Conservation (phyloP, 23 red algal genomes). For the Gracilaria domingensis region DNA sequence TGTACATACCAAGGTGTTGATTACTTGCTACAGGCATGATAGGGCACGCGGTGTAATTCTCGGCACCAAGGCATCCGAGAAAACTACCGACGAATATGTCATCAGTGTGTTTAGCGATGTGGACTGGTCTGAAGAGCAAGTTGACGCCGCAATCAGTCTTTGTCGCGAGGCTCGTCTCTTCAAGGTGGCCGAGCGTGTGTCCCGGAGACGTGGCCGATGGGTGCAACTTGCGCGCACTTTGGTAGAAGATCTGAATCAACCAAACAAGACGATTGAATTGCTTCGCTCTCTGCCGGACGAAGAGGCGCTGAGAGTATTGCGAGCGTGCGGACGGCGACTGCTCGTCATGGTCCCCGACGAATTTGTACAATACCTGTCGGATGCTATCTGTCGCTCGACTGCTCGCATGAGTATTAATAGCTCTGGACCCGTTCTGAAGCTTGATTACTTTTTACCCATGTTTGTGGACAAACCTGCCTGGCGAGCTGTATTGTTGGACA, state of each 20-base stretch:
- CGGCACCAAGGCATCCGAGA: constrained; percentile 51
- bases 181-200: constrained; percentile 70
- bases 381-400: constrained; percentile 48
- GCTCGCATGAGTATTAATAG: constrained; percentile 16
- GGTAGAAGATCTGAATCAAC: constrained; percentile 65
- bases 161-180: constrained; percentile 73
- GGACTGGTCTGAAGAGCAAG: constrained; percentile 72
- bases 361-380: constrained; percentile 67
- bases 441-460: constrained; percentile 54
- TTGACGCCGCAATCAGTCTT: constrained; percentile 67
- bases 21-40: constrained; percentile 91
- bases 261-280: constrained; percentile 40
- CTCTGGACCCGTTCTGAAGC: constrained; percentile 39
- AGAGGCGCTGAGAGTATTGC: constrained; percentile 61
- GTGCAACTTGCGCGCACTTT: constrained; percentile 66
- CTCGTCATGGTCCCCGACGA: constrained; percentile 36
- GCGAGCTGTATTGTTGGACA: constrained; percentile 65
- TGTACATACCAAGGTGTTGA: constrained; percentile 82
- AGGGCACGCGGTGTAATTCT: constrained; percentile 65
- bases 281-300: constrained; percentile 66
- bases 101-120: constrained; percentile 75
- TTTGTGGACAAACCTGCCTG: constrained; percentile 65
- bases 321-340: constrained; percentile 56
- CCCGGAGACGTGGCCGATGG: constrained; percentile 43
- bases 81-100: constrained; percentile 75